phyloP scores from a whole-genome alignment of 139 green algal species.

The Raphidocelis subcapitata region DNA sequence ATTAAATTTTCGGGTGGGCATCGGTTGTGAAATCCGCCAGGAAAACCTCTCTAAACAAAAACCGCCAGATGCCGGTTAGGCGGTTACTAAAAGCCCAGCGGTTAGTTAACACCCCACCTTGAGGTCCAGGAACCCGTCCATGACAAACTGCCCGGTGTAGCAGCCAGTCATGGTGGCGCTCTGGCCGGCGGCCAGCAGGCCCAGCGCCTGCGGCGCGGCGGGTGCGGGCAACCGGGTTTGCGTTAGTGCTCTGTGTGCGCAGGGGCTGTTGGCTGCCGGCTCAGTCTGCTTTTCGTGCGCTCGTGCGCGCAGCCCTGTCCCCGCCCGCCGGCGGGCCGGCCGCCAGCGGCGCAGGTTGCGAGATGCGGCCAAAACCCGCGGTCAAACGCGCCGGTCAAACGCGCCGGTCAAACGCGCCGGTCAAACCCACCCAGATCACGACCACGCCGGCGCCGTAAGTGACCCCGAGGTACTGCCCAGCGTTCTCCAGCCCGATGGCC shows the following conservation, averaged over 20 bases:
- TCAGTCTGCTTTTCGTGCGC: no score
- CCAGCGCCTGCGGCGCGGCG: constrained; percentile 28
- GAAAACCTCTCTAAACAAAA: neutral
- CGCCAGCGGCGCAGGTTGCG: no score
- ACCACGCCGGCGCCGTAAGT: constrained; percentile 51
- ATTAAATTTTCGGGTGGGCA: no score
- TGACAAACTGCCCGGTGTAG: constrained; percentile 54
- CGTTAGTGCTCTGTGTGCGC: neutral
- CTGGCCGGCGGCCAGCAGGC: constrained; percentile 64
- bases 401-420: no score
- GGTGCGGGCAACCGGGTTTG: neutral
- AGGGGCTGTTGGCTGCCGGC: no score
- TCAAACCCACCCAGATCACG: constrained; percentile 19
- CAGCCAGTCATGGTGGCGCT: constrained; percentile 79
- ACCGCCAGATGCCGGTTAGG: no score
- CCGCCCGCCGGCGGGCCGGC: no score
- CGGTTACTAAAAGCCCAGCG: neutral
- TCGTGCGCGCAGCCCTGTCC: no score
- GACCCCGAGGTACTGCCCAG: constrained; percentile 49
- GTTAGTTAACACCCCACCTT: neutral
- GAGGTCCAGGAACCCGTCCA: constrained; percentile 18
- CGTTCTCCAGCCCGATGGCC: constrained; percentile 75
- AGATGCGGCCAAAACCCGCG: no score
- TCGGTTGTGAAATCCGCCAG: neutral
- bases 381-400: no score